A percentile compares a stretch with the other conserved stretches of the same genome.
Evolutionary conservation across 345 rosid genomes (phyloP).

Genomic region (Eucalyptus dawsonii): DNA sequence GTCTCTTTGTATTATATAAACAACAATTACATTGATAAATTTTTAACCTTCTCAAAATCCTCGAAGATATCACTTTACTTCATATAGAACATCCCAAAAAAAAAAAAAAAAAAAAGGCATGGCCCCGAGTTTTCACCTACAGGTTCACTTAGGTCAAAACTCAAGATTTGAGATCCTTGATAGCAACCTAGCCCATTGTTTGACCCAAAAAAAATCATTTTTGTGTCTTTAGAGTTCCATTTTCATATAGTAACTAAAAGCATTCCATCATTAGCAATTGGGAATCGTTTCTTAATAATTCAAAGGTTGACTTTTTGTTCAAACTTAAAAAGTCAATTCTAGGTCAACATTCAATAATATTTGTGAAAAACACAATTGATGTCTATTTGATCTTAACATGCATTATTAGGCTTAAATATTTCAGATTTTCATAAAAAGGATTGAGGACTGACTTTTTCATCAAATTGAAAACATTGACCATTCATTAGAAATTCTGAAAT

Average conservation of each 20-base stretch:
- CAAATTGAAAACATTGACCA: not conserved
- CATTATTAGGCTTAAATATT: not conserved
- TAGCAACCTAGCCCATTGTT: too few species aligned
- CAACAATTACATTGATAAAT: not conserved
- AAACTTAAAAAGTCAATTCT: not conserved
- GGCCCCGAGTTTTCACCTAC: not conserved
- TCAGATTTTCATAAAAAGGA: not conserved
- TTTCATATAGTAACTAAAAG: not conserved
- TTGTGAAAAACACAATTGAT: not conserved
- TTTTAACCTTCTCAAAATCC: not conserved
- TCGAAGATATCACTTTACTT: not conserved
- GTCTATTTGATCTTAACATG: not conserved
- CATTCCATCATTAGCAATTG: not conserved
- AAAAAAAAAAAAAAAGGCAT: not conserved
- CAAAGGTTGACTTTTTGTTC: not conserved
- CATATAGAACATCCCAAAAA: not conserved
- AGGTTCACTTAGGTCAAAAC: not conserved
- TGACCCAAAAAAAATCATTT: accelerated
- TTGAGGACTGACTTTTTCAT: not conserved
- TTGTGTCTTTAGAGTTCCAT: not conserved
- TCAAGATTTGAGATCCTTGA: not conserved
- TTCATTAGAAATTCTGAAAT: too few species aligned
- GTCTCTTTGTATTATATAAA: not conserved
- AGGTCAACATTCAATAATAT: not conserved
- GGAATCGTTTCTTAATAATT: too few species aligned